These are phyloP conservation scores for Micractinium sp. DNA, from an alignment of 139 green algal genomes.

Conservation along the genomic window DNA sequence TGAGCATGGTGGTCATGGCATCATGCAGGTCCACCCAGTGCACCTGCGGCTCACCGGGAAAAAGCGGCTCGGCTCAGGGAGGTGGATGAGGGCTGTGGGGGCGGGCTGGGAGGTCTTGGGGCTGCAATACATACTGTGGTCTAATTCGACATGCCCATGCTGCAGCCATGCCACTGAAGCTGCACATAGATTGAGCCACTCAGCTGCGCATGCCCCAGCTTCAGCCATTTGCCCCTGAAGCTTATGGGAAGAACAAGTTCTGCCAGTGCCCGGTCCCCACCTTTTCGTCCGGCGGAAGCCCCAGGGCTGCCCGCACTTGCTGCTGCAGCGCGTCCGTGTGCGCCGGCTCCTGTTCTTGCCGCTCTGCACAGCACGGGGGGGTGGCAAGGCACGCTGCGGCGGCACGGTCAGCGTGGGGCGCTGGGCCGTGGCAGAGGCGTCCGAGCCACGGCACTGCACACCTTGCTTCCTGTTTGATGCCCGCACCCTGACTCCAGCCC, in stretches of 20 bases:
- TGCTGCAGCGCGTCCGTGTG: slow-evolving; percentile 40
- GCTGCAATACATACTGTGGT: no score
- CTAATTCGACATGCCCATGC: no score
- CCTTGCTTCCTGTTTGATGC: background rate
- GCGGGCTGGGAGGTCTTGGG: no score
- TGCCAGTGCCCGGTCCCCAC: background rate
- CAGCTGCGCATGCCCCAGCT: no score
- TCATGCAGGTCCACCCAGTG: slow-evolving; percentile 66
- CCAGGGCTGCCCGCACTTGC: slow-evolving; percentile 33
- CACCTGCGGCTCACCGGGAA: background rate
- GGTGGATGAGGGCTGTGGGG: no score
- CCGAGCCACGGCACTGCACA: background rate
- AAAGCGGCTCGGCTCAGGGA: no score
- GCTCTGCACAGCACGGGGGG: slow-evolving; percentile 6
- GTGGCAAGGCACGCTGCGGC: background rate
- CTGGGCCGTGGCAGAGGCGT: background rate
- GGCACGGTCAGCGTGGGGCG: background rate
- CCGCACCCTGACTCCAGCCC: background rate
- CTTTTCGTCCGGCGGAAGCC: slow-evolving; percentile 39
- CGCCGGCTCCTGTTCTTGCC: background rate
- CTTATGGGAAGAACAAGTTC: no score
- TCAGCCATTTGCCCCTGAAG: no score
- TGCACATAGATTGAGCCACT: no score
- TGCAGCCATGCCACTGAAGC: no score
- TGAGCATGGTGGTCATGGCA: slow-evolving; percentile 59